These are phyloP conservation scores for Ustilago hordei DNA, from an alignment of 1,284 basidiomycete genomes.

Conservation along the genomic window DNA sequence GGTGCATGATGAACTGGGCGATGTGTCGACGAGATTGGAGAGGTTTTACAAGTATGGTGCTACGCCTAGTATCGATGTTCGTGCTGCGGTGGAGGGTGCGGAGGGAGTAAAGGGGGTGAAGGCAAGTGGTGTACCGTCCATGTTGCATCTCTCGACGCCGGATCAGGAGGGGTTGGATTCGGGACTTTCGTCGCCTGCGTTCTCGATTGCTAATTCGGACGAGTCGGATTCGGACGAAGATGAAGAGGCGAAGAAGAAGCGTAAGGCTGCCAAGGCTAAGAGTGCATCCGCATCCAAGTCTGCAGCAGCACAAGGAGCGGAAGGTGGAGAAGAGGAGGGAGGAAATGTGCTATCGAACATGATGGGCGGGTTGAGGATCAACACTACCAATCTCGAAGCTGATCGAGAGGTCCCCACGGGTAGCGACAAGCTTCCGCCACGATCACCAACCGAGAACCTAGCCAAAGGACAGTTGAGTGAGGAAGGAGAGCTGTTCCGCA, in stretches of 20 bases:
- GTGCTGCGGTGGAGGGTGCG: not conserved
- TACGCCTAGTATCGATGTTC: slow-evolving; percentile 14
- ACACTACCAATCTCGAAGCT: slow-evolving; percentile 16
- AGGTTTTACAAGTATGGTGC: slow-evolving; percentile 38
- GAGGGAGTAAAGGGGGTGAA: not conserved
- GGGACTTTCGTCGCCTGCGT: slow-evolving; percentile 50
- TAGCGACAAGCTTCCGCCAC: not conserved
- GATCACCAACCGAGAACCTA: slow-evolving; percentile 36
- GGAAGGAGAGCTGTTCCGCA: slow-evolving; percentile 63
- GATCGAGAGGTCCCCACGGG: slow-evolving; percentile 27
- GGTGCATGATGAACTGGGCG: slow-evolving; percentile 57
- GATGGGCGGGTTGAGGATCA: slow-evolving; percentile 28
- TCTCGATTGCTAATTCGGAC: slow-evolving; percentile 61
- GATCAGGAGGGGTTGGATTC: slow-evolving; percentile 32
- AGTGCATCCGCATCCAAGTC: not conserved
- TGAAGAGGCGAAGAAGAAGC: not conserved
- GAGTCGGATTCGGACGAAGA: slow-evolving; percentile 43
- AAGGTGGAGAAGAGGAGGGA: too few relatives aligned
- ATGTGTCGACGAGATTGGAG: slow-evolving; percentile 42
- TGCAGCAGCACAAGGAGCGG: too few relatives aligned
- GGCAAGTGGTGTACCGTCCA: not conserved
- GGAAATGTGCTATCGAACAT: not conserved
- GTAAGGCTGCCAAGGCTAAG: not conserved
- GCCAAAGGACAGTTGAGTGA: slow-evolving; percentile 61
- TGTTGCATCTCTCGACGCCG: slow-evolving; percentile 26